Evolutionary conservation across 768 basidiomycete genomes (phyloP), one percentile per base, ranked within the genome.

Genomic region (Lentinula edodes): DNA sequence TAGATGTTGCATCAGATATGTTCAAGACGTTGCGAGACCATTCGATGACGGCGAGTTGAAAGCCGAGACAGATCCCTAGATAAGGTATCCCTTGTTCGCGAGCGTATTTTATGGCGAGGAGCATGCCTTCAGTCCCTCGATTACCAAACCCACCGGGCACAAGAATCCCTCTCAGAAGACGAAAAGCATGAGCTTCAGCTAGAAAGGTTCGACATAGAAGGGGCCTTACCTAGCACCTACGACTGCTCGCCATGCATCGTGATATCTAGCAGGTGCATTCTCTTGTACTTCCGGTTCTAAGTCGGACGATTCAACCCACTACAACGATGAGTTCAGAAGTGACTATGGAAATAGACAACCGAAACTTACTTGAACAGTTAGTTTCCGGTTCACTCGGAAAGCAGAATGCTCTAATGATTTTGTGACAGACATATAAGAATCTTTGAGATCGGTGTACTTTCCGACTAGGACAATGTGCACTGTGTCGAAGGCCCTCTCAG

Each of bases 281-380:
- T 85, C 82, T 69, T 95, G 91, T 15, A 84, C 88, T 53, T 88
- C 85, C 0, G 88, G 77, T 72, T 99, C 94, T 9, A 99, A 82
- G 69, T 98, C 84, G 0, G 92, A 92, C 13, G 96, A 93, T 69
- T 98, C 95, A 38, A 98, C 95, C 95, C 95, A 98, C 93, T 97
- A 62, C 0, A 28, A 38, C 18, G 7, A 23, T 13, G 32, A 13
- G 38, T 6, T 38, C 35, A 50, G 20, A 43, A 8, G 1, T 42
- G 39, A 23, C 6, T 43, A 41, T 23, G 20, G 15, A 20, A 41
- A 39, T 51, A 6, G 5, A 5, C 9, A 15, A 38, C 8, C 2
- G 10, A n/a, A 52, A 60, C 85, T 50, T 65, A 91, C 95, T 66
- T 93, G 84, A 43, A 98, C 80, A 56, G 77, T 80, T 42, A 99